phyloP scores from a whole-genome alignment of 2,329 filamentous ascomycete species.

The Endoconidiophora polonica region DNA sequence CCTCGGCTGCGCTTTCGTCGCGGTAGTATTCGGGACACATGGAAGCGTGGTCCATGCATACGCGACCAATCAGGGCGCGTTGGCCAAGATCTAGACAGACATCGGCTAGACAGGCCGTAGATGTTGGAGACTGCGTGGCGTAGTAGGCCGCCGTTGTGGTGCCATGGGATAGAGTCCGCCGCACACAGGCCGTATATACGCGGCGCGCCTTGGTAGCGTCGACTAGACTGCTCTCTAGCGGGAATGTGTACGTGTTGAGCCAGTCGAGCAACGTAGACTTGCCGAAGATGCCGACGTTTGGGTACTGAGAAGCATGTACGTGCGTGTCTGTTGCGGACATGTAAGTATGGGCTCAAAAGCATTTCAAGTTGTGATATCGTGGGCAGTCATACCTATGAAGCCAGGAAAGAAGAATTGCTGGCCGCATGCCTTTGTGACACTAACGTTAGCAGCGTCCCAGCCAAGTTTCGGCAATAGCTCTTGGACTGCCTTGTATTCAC shows the following conservation, averaged over 20 bases:
- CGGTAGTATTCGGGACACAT: slow-evolving; percentile 63
- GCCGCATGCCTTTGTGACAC: slow-evolving; percentile 20
- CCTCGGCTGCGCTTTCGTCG: slow-evolving; percentile 47
- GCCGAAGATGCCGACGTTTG: slow-evolving; percentile 86
- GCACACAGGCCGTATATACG: slow-evolving; percentile 64
- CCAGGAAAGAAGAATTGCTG: slow-evolving; percentile 70
- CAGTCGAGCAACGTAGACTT: slow-evolving; percentile 85
- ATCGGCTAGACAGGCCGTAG: slow-evolving; percentile 81
- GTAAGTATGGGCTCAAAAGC: slow-evolving; percentile 14
- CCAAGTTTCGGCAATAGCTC: slow-evolving; percentile 26
- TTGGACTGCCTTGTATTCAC: slow-evolving; percentile 19
- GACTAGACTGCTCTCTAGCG: slow-evolving; percentile 63
- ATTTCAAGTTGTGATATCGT: not conserved
- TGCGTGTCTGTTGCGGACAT: slow-evolving; percentile 56
- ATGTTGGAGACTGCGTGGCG: slow-evolving; percentile 69
- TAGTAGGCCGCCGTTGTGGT: slow-evolving; percentile 94
- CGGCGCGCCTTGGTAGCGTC: slow-evolving; percentile 43
- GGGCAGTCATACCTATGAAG: slow-evolving; percentile 46
- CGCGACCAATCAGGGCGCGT: slow-evolving; percentile 75
- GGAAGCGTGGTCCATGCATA: slow-evolving; percentile 71
- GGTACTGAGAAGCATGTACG: slow-evolving; percentile 87
- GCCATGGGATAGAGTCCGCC: slow-evolving; percentile 69
- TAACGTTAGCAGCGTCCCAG: slow-evolving; percentile 27
- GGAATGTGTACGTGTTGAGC: slow-evolving; percentile 90
- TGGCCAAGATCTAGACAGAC: slow-evolving; percentile 69